Evolutionary conservation across 2,329 filamentous ascomycete species (phyloP).

Genomic region (Calonectria honghensis): DNA sequence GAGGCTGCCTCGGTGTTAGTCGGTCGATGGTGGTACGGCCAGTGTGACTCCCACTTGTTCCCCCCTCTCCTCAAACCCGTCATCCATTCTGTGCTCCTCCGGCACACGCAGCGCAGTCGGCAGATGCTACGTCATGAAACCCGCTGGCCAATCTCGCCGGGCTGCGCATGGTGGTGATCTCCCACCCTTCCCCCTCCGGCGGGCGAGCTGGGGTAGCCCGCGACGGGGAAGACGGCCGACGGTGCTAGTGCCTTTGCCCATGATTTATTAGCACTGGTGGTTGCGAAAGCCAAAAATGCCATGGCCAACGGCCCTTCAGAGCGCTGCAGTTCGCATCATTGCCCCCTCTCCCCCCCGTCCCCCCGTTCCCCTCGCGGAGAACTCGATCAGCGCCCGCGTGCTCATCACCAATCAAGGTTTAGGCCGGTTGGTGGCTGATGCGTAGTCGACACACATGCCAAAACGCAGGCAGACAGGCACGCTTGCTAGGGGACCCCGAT

Average conservation of each 20-base stretch:
- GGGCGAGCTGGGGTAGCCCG: conserved; percentile 27
- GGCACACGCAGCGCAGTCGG: neutral
- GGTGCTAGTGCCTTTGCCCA: conserved; percentile 5
- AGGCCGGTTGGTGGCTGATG: conserved; percentile 41
- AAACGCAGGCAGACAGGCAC: conserved; percentile 14
- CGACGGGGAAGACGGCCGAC: conserved; percentile 18
- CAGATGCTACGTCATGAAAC: conserved; percentile 51
- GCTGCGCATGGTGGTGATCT: conserved; percentile 47
- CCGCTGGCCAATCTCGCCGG: conserved; percentile 50
- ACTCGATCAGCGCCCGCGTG: conserved; percentile 48
- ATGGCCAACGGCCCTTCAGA: conserved; percentile 14
- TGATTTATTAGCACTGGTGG: conserved; percentile 7
- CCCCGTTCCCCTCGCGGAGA: conserved; percentile 30
- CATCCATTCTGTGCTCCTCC: neutral
- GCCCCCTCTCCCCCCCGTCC: neutral
- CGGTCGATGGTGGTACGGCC: conserved; percentile 6
- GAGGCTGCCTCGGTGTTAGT: conserved; percentile 2
- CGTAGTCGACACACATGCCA: conserved; percentile 21
- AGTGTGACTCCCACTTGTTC: conserved; percentile 1
- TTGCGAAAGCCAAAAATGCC: conserved; percentile 19
- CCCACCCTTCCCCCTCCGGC: conserved; percentile 26
- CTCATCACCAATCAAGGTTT: conserved; percentile 49
- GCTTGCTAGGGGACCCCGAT: conserved; percentile 9
- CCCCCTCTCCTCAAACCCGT: neutral
- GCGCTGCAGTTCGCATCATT: neutral